Evolutionary conservation across 176 grass and related monocot species (phyloP), one percentile per base, ranked within the genome.

Genomic region (Eleusine coracana): DNA sequence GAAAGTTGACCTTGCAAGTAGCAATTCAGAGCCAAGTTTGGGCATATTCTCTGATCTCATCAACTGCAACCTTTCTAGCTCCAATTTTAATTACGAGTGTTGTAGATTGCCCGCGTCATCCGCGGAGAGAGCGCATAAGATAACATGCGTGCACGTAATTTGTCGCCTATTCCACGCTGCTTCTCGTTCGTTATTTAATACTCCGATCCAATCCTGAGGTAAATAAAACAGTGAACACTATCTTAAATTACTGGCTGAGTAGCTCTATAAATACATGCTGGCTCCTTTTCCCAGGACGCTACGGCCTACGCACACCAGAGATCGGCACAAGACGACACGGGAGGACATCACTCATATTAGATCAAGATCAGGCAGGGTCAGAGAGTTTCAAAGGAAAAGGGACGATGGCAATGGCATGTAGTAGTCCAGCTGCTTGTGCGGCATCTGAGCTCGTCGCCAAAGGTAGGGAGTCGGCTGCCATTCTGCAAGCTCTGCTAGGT

Each of bases 381-480:
- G 38, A 9, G 44, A 46, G 44, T 46, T n/a, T n/a, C 8, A 46
- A 9, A 9, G 44, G 44, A 44, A 9, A 46, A 46, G 11, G 44
- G 10, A 1, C 6, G 10, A 7, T 8, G 42, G 23, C 44, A 9
- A 78, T 37, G 42, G 60, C 16, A 8, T 12, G 3, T n/a, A 59
- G 17, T 34, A 34, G 31, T 2, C 15, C 25, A 17, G 5, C 39
- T 1, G n/a, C 60, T 13, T 36, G 41, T 66, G 41, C 76, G 1
- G 60, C 42, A 5, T 6, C 52, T 21, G 52, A 71, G 68, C 5
- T 72, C 39, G 38, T 82, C 16, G 68, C 79, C 67, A 58, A 61
- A 39, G 79, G 79, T 1, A 82, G 52, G 52, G 13, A 61, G 10
- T 31, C 67, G 0, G 79, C 79, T 10, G 79, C 52, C 2, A 1